Percentiles rank a stretch among this genome's conserved stretches.
Evolutionary conservation across 768 basidiomycete species (phyloP).

Genomic region (Suillus bovinus): DNA sequence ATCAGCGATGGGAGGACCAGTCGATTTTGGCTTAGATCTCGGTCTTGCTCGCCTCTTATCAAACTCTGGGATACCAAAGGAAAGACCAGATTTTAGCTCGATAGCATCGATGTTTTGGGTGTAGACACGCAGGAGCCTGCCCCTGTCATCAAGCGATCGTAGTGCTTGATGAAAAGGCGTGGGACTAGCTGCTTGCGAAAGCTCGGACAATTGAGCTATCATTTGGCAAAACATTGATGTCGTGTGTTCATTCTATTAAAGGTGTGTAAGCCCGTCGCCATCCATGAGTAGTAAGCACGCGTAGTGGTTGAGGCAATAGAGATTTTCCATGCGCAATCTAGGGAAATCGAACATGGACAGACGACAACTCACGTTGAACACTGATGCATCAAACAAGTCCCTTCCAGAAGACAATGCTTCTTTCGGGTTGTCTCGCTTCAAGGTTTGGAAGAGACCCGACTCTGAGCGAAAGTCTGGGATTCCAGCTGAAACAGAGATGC

Average conservation of each 20-base stretch:
- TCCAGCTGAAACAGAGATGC: slow-evolving; percentile 83
- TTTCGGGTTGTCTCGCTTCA: slow-evolving; percentile 78
- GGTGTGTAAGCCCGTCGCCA: slow-evolving; percentile 21
- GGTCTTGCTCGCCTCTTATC: slow-evolving; percentile 56
- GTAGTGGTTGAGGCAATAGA: slow-evolving; percentile 4
- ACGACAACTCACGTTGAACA: slow-evolving; percentile 67
- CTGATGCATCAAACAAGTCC: slow-evolving; percentile 89
- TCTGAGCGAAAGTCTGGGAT: slow-evolving; percentile 90
- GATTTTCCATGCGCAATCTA: not conserved
- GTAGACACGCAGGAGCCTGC: slow-evolving; percentile 81
- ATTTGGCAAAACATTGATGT: slow-evolving; percentile 84
- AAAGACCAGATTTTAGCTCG: slow-evolving; percentile 83
- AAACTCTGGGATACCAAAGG: slow-evolving; percentile 80
- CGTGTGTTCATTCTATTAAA: slow-evolving; percentile 64
- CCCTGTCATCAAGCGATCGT: slow-evolving; percentile 70
- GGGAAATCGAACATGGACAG: slow-evolving; percentile 6
- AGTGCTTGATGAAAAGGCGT: slow-evolving; percentile 82
- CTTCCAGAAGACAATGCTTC: slow-evolving; percentile 73
- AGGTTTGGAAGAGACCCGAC: slow-evolving; percentile 74
- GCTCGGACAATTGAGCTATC: slow-evolving; percentile 79
- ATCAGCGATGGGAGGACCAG: slow-evolving; percentile 14
- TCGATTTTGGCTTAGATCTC: slow-evolving; percentile 46
- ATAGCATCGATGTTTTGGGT: slow-evolving; percentile 95
- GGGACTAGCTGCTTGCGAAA: slow-evolving; percentile 71
- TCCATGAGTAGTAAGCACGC: slow-evolving; percentile 7